These are phyloP conservation scores for Phyllosticta capitalensis DNA, from an alignment of 2,329 filamentous ascomycete species.

Conservation along the genomic window DNA sequence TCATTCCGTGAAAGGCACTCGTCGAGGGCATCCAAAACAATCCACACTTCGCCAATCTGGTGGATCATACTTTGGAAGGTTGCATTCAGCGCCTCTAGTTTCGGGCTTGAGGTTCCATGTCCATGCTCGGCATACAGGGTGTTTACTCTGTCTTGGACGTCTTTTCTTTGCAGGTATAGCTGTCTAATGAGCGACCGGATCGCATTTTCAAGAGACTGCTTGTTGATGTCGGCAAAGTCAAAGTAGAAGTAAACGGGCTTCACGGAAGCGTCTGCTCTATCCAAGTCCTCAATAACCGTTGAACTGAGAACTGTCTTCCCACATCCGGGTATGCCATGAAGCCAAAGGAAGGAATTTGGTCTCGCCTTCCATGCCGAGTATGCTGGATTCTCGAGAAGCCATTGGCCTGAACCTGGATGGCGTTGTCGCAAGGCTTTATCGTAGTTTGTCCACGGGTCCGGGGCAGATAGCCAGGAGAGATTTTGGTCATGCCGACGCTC, in stretches of 20 bases:
- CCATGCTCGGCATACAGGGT: conserved; percentile 6
- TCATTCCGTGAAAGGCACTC: conserved; percentile 5
- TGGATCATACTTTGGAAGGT: conserved; percentile 5
- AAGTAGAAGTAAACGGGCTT: conserved; percentile 15
- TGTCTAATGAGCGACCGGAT: conserved; percentile 26
- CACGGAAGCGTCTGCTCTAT: too few species aligned
- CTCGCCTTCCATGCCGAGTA: conserved; percentile 25
- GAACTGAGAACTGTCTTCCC: conserved; percentile 35
- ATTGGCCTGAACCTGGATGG: conserved; percentile 25
- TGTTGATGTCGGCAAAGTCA: conserved; percentile 23
- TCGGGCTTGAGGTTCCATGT: too few species aligned
- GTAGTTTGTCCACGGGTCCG: conserved; percentile 28
- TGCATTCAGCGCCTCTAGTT: too few species aligned
- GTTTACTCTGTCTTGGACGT: neutral
- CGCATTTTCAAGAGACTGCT: conserved; percentile 21
- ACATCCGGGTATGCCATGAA: conserved; percentile 33
- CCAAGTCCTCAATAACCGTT: conserved; percentile 25
- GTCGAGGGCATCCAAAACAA: conserved; percentile 14
- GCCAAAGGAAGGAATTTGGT: conserved; percentile 26
- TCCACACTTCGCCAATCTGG: conserved; percentile 2
- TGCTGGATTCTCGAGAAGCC: conserved; percentile 25
- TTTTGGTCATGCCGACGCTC: conserved; percentile 15
- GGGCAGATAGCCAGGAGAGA: conserved; percentile 25
- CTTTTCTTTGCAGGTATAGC: conserved; percentile 14
- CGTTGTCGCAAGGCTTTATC: conserved; percentile 22